Evolutionary conservation across 345 rosid species (phyloP).

Genomic region (Mallotus nudiflorus): DNA sequence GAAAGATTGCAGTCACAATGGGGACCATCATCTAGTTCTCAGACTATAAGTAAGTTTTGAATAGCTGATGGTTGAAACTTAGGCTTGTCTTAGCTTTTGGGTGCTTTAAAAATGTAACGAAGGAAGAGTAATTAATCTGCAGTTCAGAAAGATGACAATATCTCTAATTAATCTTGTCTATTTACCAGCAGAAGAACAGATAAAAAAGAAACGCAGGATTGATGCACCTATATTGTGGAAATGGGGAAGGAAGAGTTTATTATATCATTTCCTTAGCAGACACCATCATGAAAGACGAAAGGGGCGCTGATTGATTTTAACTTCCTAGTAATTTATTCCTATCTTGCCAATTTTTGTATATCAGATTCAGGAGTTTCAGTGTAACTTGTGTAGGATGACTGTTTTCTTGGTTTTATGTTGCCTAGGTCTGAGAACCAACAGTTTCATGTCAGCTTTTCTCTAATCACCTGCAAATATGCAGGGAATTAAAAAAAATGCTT

Average conservation of each 20-base stretch:
- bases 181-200: conserved; percentile 48
- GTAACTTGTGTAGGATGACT: conserved; percentile 1
- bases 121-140: neutral
- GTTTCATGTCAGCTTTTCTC: neutral
- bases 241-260: conserved; percentile 66
- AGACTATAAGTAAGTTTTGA: conserved; percentile 50
- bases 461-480: neutral
- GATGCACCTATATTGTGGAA: conserved; percentile 67
- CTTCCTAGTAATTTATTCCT: neutral
- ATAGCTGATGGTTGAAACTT: neutral
- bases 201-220: conserved; percentile 44
- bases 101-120: neutral
- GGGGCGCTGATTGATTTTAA: conserved; percentile 16
- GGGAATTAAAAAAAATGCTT: neutral
- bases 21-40: conserved; percentile 36
- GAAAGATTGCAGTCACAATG: conserved; percentile 56
- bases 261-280: conserved; percentile 52
- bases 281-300: conserved; percentile 39
- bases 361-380: conserved; percentile 3
- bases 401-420: neutral
- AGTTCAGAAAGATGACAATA: neutral
- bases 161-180: neutral
- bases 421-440: neutral
- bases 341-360: conserved; percentile 20
- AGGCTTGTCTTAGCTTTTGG: neutral